phyloP scores from a whole-genome alignment of 805 yeast genomes.

The Scheffersomyces ergatensis region DNA sequence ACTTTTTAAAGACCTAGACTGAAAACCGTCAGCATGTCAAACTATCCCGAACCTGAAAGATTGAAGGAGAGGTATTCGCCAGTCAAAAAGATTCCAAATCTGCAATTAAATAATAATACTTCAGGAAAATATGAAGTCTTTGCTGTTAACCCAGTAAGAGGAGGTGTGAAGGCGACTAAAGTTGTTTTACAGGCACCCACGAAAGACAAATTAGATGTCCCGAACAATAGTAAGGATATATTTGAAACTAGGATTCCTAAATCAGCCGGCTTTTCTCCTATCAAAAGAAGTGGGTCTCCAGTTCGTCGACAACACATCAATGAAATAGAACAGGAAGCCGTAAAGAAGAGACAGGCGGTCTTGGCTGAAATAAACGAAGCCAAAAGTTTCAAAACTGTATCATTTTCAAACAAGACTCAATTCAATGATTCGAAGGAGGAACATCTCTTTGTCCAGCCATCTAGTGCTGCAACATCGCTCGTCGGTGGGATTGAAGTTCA shows the following conservation, averaged over 20 bases:
- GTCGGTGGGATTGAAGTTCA: neutral
- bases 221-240: neutral
- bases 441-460: neutral
- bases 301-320: slow-evolving; percentile 26
- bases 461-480: neutral
- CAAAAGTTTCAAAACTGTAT: slow-evolving; percentile 4
- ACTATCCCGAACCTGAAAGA: slow-evolving; percentile 3
- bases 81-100: slow-evolving; percentile 4
- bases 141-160: slow-evolving; percentile 5
- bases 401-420: slow-evolving; percentile 2
- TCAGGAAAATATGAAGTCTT: slow-evolving; percentile 4
- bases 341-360: too few species aligned
- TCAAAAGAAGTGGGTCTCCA: slow-evolving; percentile 31
- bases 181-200: neutral
- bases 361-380: slow-evolving; percentile 13
- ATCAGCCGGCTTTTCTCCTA: slow-evolving; percentile 9
- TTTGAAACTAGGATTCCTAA: neutral
- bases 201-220: neutral
- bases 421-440: neutral
- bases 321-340: slow-evolving; percentile 21
- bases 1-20: too few species aligned
- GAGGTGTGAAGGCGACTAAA: neutral
- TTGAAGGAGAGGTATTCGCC: slow-evolving; percentile 9
- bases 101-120: slow-evolving; percentile 1
- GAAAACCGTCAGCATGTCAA: neutral